A percentile compares a stretch with the other conserved stretches of the same genome.
Conservation (phyloP, 192 early-diverging fungal genomes). For the Entomortierella parvispora region DNA sequence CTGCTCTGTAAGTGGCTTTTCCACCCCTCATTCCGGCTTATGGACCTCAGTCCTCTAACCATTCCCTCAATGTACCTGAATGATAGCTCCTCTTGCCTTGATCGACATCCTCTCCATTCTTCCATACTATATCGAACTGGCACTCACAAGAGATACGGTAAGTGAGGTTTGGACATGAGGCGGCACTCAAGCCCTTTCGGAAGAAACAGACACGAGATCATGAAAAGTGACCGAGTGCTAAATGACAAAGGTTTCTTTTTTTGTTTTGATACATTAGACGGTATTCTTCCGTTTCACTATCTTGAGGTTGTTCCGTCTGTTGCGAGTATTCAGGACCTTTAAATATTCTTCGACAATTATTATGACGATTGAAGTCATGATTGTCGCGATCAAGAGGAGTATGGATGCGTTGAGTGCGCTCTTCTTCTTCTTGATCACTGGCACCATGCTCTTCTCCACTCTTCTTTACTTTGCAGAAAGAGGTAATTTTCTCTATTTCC, state of each 20-base stretch:
- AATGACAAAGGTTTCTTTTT: constrained; percentile 40
- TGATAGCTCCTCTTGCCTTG: constrained; percentile 67
- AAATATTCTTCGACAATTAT: constrained; percentile 82
- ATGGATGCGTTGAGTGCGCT: constrained; percentile 76
- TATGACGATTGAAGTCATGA: constrained; percentile 84
- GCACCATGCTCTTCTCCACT: constrained; percentile 74
- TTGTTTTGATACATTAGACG: constrained; percentile 43
- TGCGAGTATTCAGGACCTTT: constrained; percentile 83
- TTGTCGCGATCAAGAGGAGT: constrained; percentile 76
- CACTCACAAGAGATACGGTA: constrained; percentile 72
- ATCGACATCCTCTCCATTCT: constrained; percentile 82
- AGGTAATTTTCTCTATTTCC: constrained; percentile 48
- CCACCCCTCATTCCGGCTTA: background rate
- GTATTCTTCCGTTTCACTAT: constrained; percentile 85
- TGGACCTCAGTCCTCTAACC: background rate
- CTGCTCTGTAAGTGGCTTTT: constrained; percentile 52
- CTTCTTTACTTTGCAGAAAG: constrained; percentile 85
- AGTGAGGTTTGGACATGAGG: background rate
- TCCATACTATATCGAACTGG: constrained; percentile 83
- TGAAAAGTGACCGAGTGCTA: constrained; percentile 43
- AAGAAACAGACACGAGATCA: constrained; percentile 23
- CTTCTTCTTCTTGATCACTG: constrained; percentile 75
- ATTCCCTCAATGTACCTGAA: background rate
- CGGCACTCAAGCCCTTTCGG: background rate
- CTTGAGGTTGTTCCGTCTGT: constrained; percentile 74